Evolutionary conservation across 1,284 basidiomycete species (phyloP).

Genomic region (Heterobasidion occidentale): DNA sequence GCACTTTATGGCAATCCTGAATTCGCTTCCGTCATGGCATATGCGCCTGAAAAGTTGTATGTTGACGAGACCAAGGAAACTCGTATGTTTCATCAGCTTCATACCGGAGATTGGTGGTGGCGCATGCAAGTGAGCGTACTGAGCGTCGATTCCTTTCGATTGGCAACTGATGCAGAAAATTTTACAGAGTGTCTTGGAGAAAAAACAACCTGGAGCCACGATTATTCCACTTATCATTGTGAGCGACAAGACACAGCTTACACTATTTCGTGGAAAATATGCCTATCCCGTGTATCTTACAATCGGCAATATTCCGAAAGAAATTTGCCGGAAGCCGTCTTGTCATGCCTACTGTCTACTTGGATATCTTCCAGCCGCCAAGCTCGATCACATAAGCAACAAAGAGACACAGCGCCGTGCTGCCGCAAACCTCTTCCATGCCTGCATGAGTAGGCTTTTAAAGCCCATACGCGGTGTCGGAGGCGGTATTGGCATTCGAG

Average conservation of each 20-base stretch:
- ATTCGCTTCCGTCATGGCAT: not conserved
- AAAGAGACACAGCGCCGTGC: not conserved
- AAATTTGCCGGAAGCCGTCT: not conserved
- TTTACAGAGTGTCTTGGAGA: not conserved
- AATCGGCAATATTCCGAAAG: not conserved
- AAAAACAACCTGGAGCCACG: not conserved
- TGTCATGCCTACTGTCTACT: not conserved
- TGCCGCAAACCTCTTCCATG: slow-evolving; percentile 13
- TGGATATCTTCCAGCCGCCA: slow-evolving; percentile 1
- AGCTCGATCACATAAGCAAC: not conserved
- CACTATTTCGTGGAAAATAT: not conserved
- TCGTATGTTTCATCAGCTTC: not conserved
- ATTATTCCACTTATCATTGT: not conserved
- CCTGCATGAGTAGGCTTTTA: slow-evolving; percentile 13
- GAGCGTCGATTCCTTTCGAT: not conserved
- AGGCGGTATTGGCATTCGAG: slow-evolving; percentile 5
- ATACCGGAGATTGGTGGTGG: slow-evolving; percentile 7
- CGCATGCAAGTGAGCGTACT: slow-evolving; percentile 1
- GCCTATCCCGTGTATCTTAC: slow-evolving; percentile 3
- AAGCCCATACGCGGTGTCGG: slow-evolving; percentile 7
- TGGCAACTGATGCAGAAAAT: not conserved
- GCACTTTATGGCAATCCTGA: not conserved
- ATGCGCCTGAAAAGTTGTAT: not conserved
- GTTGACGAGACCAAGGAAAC: not conserved
- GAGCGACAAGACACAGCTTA: slow-evolving; percentile 2